phyloP scores from a whole-genome alignment of 768 basidiomycete species.

The Chalciporus sphaerocephalus region DNA sequence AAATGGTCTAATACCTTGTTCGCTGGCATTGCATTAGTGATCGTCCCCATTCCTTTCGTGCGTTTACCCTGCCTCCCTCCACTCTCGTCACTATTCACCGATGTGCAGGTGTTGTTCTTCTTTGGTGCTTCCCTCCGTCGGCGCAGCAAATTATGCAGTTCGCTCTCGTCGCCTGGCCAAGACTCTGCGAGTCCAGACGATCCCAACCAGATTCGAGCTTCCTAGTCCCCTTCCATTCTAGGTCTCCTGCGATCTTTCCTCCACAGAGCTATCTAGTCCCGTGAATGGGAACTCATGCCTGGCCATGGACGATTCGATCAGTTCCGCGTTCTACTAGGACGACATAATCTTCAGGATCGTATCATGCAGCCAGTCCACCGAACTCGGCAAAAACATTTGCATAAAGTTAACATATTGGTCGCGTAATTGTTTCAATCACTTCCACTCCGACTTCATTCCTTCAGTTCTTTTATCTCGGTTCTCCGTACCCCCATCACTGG shows the following conservation, averaged over 20 bases:
- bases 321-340: background rate
- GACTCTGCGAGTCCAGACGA: background rate
- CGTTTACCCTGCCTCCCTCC: constrained; percentile 7
- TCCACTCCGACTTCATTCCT: too few relatives aligned
- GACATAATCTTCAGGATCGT: background rate
- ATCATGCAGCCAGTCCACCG: constrained; percentile 1
- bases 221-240: background rate
- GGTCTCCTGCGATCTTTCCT: background rate
- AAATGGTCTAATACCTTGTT: constrained; percentile 58
- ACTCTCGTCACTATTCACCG: background rate
- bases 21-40: constrained; percentile 44
- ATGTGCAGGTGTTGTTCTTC: constrained; percentile 26
- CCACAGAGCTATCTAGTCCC: background rate
- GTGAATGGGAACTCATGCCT: constrained; percentile 8
- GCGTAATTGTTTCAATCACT: too few relatives aligned
- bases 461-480: too few relatives aligned
- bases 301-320: constrained; percentile 5
- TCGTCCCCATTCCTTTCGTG: constrained; percentile 58
- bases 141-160: constrained; percentile 20
- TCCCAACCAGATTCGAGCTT: background rate
- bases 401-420: background rate
- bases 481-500: too few relatives aligned
- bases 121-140: constrained; percentile 29
- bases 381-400: background rate
- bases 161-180: constrained; percentile 8